Base-by-base conservation (phyloP, 768 basidiomycete genomes). In the Lentinula lateritia region DNA sequence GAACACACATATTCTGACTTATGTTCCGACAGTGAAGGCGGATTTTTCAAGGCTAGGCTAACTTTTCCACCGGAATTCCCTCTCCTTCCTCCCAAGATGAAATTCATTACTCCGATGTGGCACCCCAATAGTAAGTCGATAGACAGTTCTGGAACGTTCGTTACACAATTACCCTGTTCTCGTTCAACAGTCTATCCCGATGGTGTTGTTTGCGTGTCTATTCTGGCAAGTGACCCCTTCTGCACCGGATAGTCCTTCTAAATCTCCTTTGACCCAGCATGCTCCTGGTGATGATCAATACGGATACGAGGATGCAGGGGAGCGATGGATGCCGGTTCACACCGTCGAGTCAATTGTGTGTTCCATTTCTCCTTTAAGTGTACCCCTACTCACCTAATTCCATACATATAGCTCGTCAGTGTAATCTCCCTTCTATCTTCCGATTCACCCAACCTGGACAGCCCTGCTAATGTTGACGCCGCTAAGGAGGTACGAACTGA, bases 281-380 rank as follows among this genome's bases (percentile, higher is more conserved):
- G 86, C 92, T 39, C 96, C 96, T 0, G 96, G 95, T 36, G 93
- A 95, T 42, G 96, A 99, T 74, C 92, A 98, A 72, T 98, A 91
- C 67, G 91, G 96, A 10, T 98, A 96, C 68, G 97, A 99, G 73
- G 93, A 95, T 68, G 94, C 97, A 1, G 90, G 93, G 48, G 97
- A 99, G 77, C 78, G 97, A 64, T 99, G 97, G 97, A 78, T 95
- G 80, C 97, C 97, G 3, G 94, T 99, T 50, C 97, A 99, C 72
- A 91, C 92, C 0, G 90, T 98, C 38, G 95, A 98, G 78, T 93
- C 94, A 5, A 98, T 99, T 65, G 96, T 98, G 66, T 71, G 80
- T 70, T 18, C 16, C 1, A 13, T 28, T 34, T 53, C 41, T 32
- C 73, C 18, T 7, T 15, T 34, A 41, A 34, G 20, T 35, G 10